These are phyloP conservation scores for Pseudoneurospora amorphoporcata DNA, from an alignment of 495 filamentous ascomycete genomes.

Conservation along the genomic window DNA sequence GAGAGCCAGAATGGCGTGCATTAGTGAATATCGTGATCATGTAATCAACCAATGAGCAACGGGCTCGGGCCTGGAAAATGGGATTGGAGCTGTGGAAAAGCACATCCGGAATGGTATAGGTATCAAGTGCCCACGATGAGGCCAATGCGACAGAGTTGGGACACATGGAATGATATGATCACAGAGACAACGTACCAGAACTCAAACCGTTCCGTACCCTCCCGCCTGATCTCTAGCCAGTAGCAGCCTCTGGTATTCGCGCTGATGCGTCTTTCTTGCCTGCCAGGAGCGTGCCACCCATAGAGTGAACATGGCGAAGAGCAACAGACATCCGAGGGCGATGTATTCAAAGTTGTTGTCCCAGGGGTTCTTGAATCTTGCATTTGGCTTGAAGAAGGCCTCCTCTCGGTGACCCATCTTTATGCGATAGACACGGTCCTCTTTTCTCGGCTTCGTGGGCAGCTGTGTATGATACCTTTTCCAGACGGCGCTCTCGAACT, in stretches of 20 bases:
- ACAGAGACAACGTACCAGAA: not conserved
- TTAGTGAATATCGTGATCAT: no score
- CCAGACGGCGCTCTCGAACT: conserved; percentile 76
- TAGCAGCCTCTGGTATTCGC: not conserved
- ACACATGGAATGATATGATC: no score
- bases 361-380: conserved; percentile 27
- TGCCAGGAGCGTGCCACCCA: not conserved
- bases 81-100: no score
- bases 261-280: not conserved
- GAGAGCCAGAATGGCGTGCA: no score
- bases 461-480: conserved; percentile 44
- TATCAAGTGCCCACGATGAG: no score
- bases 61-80: no score
- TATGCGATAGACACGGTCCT: conserved; percentile 12
- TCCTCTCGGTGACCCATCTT: conserved; percentile 25
- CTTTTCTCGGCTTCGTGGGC: not conserved
- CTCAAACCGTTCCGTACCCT: not conserved
- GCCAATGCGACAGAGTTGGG: no score
- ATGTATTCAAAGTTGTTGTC: conserved; percentile 4
- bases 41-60: no score
- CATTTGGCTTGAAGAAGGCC: conserved; percentile 28
- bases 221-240: not conserved
- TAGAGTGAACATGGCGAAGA: not conserved
- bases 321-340: not conserved
- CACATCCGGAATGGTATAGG: no score